phyloP scores from a whole-genome alignment of 495 filamentous ascomycete genomes.

The Tuber indicum region DNA sequence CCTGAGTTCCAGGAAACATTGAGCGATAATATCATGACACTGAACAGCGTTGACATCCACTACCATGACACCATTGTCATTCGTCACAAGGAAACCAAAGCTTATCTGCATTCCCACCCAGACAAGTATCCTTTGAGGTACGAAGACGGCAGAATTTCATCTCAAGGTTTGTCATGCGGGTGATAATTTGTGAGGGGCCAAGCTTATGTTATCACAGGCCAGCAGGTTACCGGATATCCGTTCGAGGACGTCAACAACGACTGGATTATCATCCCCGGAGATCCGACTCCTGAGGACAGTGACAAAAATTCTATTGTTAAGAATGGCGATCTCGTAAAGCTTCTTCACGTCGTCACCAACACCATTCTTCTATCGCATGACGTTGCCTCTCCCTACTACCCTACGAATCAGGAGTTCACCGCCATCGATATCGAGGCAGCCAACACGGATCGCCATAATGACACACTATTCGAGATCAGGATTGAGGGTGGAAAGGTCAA shows the following conservation, averaged over 20 bases:
- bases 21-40: slow-evolving; percentile 84
- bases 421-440: slow-evolving; percentile 67
- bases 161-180: slow-evolving; percentile 56
- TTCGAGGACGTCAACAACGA: slow-evolving; percentile 98
- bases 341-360: slow-evolving; percentile 81
- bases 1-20: slow-evolving; percentile 96
- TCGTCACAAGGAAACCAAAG: slow-evolving; percentile 93
- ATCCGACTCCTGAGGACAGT: slow-evolving; percentile 50
- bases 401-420: slow-evolving; percentile 98
- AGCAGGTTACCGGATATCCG: slow-evolving; percentile 97
- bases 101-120: slow-evolving; percentile 87
- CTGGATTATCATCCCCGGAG: slow-evolving; percentile 81
- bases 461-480: slow-evolving; percentile 87
- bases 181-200: slow-evolving; percentile 18
- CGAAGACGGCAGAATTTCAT: slow-evolving; percentile 94
- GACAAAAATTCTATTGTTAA: slow-evolving; percentile 58
- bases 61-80: slow-evolving; percentile 86
- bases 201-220: slow-evolving; percentile 43
- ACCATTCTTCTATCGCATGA: slow-evolving; percentile 90
- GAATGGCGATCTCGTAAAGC: slow-evolving; percentile 80
- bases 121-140: slow-evolving; percentile 89
- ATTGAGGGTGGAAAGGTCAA: slow-evolving; percentile 76
- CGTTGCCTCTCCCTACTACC: slow-evolving; percentile 93
- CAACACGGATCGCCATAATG: slow-evolving; percentile 70
- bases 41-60: slow-evolving; percentile 74